Base-by-base conservation (phyloP, 2,329 filamentous ascomycete species). In the Trichoderma breve region DNA sequence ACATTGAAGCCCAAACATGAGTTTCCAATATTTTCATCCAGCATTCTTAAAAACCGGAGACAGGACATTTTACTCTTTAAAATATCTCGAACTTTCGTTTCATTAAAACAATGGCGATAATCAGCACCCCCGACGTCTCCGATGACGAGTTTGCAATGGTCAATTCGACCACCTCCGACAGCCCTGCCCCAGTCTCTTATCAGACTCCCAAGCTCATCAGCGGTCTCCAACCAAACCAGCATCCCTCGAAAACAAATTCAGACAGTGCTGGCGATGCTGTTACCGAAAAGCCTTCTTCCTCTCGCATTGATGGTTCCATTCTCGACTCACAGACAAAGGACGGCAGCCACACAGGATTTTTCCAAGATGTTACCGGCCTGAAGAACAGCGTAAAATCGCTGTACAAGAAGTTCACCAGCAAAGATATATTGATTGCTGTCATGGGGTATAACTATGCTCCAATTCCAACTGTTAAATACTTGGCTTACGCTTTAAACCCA, bases 81-180 rank as follows among this genome's bases (percentile, higher is more conserved):
- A n/a, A 21, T 8, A 15, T 32, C 6, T 4, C 12, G 1, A 11
- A 9, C 9, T 7, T 53, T 55, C 14, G 9, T 24, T 5, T 9
- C 28, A 11, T 21, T 3, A 51, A 18, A n/a, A 43, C 14, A 30
- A 67, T 67, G 64, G 64, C 64, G 32, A 58, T 32, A 43, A 14
- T 58, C 24, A 34, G 55, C 55, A 58, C 64, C 0, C 64, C 64
- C 1, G 64, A 67, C 32, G 64, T 58, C 51, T 67, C 64, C 3
- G 64, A 67, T n/a, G 64, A 67, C 30, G 64, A 67, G 14, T 67
- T 67, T 32, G 64, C 64, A 53, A 67, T 67, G 51, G 12, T 67
- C 53, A 58, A 67, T 15, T 58, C 64, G 64, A 34, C 53, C 24
- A 32, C 64, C 24, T 43, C 11, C 14, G 64, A 67, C n/a, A 36